phyloP scores from a whole-genome alignment of 2,329 filamentous ascomycete species.

The Tolypocladium tundrense region DNA sequence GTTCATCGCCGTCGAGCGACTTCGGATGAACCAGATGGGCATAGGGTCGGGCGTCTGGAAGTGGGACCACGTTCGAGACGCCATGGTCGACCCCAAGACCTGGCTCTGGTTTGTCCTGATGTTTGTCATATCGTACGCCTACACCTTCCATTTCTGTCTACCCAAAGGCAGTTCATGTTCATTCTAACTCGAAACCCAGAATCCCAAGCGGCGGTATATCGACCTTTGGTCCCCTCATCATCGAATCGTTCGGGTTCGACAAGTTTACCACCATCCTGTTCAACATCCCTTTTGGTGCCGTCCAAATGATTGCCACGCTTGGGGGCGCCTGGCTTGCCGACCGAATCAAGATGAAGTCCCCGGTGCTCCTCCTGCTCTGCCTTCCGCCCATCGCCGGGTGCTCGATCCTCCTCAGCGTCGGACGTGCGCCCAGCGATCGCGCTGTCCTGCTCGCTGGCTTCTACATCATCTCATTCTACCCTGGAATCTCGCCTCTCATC shows the following conservation, averaged over 20 bases:
- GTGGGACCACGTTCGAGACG: constrained; percentile 41
- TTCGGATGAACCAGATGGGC: constrained; percentile 45
- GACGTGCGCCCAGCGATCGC: constrained; percentile 33
- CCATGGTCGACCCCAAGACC: constrained; percentile 44
- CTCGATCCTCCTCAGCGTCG: constrained; percentile 39
- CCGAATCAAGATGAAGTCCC: constrained; percentile 43
- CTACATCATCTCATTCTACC: constrained; percentile 50
- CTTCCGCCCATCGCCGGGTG: constrained; percentile 48
- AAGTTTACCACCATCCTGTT: constrained; percentile 49
- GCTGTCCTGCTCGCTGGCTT: constrained; percentile 44
- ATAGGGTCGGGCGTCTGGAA: constrained; percentile 41
- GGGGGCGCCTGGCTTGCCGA: constrained; percentile 46
- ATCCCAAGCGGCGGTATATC: constrained; percentile 32
- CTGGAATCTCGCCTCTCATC: constrained; percentile 40
- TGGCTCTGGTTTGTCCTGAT: constrained; percentile 48
- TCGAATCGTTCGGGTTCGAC: constrained; percentile 47
- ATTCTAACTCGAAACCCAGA: neutral
- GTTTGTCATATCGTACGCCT: constrained; percentile 36
- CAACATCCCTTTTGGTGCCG: constrained; percentile 50
- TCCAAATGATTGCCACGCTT: constrained; percentile 49
- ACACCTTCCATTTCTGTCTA: constrained; percentile 32
- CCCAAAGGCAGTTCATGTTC: too few relatives aligned
- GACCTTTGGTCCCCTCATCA: constrained; percentile 50
- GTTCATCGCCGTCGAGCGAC: constrained; percentile 39
- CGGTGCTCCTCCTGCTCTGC: constrained; percentile 42